Evolutionary conservation across 1,139 yeast genomes (phyloP).

Genomic region (Sugiyamaella grinbergsii): DNA sequence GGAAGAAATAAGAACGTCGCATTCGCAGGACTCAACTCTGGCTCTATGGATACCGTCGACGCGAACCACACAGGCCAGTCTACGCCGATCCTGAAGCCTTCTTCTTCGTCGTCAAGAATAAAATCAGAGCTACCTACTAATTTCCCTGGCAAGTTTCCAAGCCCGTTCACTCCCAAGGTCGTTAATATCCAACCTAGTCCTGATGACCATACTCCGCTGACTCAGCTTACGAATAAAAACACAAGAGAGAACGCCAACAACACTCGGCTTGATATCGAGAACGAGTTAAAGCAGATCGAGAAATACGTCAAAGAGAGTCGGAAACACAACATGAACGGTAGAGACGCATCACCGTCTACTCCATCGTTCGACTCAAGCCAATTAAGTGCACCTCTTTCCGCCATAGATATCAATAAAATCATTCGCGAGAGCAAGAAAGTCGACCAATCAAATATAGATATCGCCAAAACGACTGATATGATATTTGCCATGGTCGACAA

Average conservation of each 20-base stretch:
- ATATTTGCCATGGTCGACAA: constrained; percentile 16
- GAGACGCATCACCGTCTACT: constrained; percentile 4
- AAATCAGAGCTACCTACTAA: constrained; percentile 32
- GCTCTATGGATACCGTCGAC: neutral
- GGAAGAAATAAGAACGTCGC: constrained; percentile 32
- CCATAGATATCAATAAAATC: constrained; percentile 22
- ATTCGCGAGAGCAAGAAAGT: constrained; percentile 14
- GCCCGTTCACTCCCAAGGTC: constrained; percentile 32
- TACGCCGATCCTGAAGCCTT: constrained; percentile 5
- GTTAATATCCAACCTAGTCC: neutral
- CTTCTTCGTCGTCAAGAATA: constrained; percentile 14
- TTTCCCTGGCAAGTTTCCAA: constrained; percentile 36
- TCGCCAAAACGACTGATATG: constrained; percentile 17
- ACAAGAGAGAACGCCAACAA: constrained; percentile 14
- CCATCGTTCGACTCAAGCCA: constrained; percentile 1
- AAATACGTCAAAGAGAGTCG: too few species aligned
- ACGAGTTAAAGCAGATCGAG: neutral
- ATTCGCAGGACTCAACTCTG: constrained; percentile 25
- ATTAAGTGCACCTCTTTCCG: constrained; percentile 16
- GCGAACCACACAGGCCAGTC: constrained; percentile 12
- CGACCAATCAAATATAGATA: constrained; percentile 10
- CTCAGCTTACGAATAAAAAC: constrained; percentile 20
- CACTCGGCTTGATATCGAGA: neutral
- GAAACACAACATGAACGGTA: too few species aligned
- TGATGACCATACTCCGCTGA: constrained; percentile 17